These are phyloP conservation scores for Solanum sejunctum DNA, from an alignment of 257 asterid species.

Conservation along the genomic window DNA sequence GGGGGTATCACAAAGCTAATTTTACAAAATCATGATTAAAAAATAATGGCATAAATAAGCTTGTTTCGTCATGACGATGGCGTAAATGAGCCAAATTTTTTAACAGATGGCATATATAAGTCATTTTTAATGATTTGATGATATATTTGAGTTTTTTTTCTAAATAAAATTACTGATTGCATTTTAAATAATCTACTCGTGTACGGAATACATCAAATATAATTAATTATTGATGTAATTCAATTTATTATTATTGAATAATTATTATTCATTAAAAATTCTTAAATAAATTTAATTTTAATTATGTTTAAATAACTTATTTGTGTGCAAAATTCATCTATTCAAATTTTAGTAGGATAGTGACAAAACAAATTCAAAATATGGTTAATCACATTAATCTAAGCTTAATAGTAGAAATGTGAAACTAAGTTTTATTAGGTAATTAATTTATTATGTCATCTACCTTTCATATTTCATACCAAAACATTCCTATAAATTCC, in stretches of 20 bases:
- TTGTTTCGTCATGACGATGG: too few species aligned
- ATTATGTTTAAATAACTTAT: neutral
- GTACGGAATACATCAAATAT: neutral
- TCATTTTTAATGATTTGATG: too few species aligned
- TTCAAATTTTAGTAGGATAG: neutral
- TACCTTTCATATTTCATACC: neutral
- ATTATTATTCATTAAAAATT: neutral
- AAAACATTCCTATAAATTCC: neutral
- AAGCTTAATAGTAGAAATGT: neutral
- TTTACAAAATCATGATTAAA: too few species aligned
- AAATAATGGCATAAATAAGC: too few species aligned
- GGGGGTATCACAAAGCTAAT: too few species aligned
- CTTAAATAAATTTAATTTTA: neutral
- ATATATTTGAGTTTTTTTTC: too few species aligned
- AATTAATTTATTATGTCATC: neutral
- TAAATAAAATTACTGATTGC: too few species aligned
- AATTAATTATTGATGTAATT: neutral
- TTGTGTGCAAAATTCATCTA: neutral
- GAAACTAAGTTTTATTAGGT: neutral
- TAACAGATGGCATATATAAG: too few species aligned
- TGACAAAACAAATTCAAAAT: neutral
- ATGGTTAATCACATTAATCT: neutral
- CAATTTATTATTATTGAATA: neutral
- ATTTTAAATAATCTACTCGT: neutral
- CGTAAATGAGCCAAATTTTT: too few species aligned